Percentiles rank a stretch among this genome's conserved stretches.
Conservation (phyloP, 768 basidiomycete genomes). For the Tephrocybe sp. region DNA sequence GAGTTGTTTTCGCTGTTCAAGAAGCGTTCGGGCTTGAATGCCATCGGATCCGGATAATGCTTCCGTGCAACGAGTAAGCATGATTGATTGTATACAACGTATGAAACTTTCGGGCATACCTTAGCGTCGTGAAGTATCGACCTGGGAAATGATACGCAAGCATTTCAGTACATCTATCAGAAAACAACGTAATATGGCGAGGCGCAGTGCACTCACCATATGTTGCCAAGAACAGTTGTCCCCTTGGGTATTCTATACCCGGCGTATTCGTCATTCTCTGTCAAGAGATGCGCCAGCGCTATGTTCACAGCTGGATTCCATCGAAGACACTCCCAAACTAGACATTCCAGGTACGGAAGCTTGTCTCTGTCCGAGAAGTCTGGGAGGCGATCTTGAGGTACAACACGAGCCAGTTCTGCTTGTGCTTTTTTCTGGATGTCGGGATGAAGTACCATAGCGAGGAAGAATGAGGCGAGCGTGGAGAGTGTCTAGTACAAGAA, state of each 20-base stretch:
- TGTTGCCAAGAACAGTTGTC: slow-evolving; percentile 12
- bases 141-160: not conserved
- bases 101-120: slow-evolving; percentile 3
- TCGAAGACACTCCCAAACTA: slow-evolving; percentile 34
- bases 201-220: slow-evolving; percentile 5
- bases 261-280: slow-evolving; percentile 10
- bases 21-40: slow-evolving; percentile 11
- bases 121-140: slow-evolving; percentile 7
- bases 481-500: slow-evolving; percentile 29
- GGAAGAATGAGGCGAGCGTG: slow-evolving; percentile 29
- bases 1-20: slow-evolving; percentile 3
- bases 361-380: slow-evolving; percentile 32
- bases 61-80: not conserved
- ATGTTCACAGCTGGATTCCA: slow-evolving; percentile 24
- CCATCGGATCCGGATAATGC: slow-evolving; percentile 11
- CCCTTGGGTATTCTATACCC: slow-evolving; percentile 16
- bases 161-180: not conserved
- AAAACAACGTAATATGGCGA: not conserved
- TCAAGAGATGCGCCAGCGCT: slow-evolving; percentile 8
- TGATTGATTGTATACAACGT: too few relatives aligned
- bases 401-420: slow-evolving; percentile 34
- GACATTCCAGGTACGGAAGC: slow-evolving; percentile 33
- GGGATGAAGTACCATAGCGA: slow-evolving; percentile 36
- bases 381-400: slow-evolving; percentile 36
- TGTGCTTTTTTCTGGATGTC: slow-evolving; percentile 36